phyloP scores from a whole-genome alignment of 768 basidiomycete species.

The Lactarius deliciosus region DNA sequence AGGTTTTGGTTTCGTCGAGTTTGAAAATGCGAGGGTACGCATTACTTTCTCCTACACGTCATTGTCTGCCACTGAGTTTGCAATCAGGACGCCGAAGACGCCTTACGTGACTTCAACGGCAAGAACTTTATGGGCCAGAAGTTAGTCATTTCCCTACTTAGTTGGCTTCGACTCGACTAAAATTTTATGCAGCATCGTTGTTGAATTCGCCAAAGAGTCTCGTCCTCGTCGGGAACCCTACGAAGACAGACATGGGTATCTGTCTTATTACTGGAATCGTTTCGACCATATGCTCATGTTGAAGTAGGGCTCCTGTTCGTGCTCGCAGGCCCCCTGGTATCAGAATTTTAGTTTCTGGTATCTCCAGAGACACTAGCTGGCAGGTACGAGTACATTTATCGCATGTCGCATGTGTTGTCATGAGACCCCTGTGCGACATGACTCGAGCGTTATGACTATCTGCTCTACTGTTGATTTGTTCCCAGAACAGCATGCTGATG shows the following conservation, averaged over 20 bases:
- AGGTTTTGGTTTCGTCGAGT: constrained; percentile 98
- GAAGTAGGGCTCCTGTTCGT: constrained; percentile 49
- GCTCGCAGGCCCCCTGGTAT: constrained; percentile 77
- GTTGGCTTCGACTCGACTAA: constrained; percentile 7
- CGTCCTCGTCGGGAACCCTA: constrained; percentile 79
- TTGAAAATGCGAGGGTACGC: constrained; percentile 76
- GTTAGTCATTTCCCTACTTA: constrained; percentile 42
- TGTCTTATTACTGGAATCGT: not conserved
- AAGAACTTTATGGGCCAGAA: constrained; percentile 87
- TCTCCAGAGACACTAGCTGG: constrained; percentile 96
- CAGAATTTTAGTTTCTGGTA: constrained; percentile 81
- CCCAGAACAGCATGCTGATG: constrained; percentile 15
- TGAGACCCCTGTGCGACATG: not conserved
- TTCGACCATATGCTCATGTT: constrained; percentile 15
- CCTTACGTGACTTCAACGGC: constrained; percentile 81
- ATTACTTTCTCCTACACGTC: not conserved
- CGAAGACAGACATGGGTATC: constrained; percentile 52
- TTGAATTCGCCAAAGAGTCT: constrained; percentile 94
- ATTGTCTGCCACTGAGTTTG: constrained; percentile 19
- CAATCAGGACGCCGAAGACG: constrained; percentile 89
- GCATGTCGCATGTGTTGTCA: not conserved
- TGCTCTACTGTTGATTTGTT: not conserved
- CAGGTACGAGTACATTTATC: constrained; percentile 68
- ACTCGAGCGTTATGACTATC: not conserved
- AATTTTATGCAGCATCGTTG: constrained; percentile 67